phyloP scores from a whole-genome alignment of 2,329 filamentous ascomycete genomes.

The Trichoderma atrobrunneum region DNA sequence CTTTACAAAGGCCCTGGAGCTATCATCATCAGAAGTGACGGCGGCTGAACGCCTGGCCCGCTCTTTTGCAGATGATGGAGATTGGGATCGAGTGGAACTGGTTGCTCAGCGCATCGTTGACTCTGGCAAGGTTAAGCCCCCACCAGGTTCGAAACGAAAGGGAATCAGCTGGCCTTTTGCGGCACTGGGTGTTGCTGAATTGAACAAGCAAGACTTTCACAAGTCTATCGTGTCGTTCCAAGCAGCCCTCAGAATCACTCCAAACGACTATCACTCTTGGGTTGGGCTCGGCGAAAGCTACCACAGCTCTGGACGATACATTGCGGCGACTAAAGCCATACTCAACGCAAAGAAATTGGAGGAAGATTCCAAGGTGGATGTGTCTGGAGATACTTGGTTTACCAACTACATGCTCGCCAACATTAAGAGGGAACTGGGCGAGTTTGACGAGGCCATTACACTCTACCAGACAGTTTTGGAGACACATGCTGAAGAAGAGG shows the following conservation, averaged over 20 bases:
- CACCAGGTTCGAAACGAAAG: conserved; percentile 89
- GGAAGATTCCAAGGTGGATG: conserved; percentile 50
- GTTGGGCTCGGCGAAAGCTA: conserved; percentile 97
- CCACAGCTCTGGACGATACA: conserved; percentile 86
- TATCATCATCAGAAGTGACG: conserved; percentile 80
- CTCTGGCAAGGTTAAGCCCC: conserved; percentile 86
- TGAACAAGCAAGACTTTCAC: conserved; percentile 88
- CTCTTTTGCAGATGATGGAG: conserved; percentile 82
- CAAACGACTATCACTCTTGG: conserved; percentile 91
- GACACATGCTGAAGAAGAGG: conserved; percentile 70
- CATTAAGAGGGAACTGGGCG: conserved; percentile 86
- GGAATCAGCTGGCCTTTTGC: conserved; percentile 96
- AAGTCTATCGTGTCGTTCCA: conserved; percentile 92
- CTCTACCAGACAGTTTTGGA: conserved; percentile 73
- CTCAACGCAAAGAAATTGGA: conserved; percentile 78
- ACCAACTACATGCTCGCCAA: conserved; percentile 96
- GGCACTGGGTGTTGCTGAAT: conserved; percentile 86
- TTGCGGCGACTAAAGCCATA: conserved; percentile 91
- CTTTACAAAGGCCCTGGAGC: conserved; percentile 93
- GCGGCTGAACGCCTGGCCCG: conserved; percentile 84
- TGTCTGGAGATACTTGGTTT: conserved; percentile 77
- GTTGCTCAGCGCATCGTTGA: conserved; percentile 88
- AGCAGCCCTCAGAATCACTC: conserved; percentile 77
- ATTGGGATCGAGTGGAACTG: conserved; percentile 96
- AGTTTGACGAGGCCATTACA: conserved; percentile 76